A percentile compares a stretch with the other conserved stretches of the same genome.
Evolutionary conservation across 2,329 filamentous ascomycete species (phyloP).

Genomic region (Ceratocystis colombiana): DNA sequence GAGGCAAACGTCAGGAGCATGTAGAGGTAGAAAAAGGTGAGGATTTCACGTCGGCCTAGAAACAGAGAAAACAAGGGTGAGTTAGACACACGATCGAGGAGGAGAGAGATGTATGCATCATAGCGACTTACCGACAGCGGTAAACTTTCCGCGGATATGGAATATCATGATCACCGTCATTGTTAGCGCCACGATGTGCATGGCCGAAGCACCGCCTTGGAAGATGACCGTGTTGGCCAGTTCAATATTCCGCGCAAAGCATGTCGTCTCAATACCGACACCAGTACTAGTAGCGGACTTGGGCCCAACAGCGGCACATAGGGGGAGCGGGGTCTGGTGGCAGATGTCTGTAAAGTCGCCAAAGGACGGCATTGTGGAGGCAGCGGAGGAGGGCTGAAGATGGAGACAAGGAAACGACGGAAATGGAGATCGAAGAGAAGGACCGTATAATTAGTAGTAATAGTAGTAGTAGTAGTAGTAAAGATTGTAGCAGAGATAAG

Average conservation of each 20-base stretch:
- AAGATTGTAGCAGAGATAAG: background rate
- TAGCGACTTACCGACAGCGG: slow-evolving; percentile 67
- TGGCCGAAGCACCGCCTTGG: slow-evolving; percentile 77
- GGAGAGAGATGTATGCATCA: too few species aligned
- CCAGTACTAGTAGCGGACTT: slow-evolving; percentile 56
- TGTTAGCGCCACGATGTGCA: slow-evolving; percentile 78
- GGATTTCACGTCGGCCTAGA: slow-evolving; percentile 55
- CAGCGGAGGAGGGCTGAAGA: background rate
- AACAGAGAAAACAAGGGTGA: background rate
- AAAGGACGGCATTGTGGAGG: slow-evolving; percentile 59
- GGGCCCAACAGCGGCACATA: slow-evolving; percentile 77
- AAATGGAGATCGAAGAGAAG: background rate
- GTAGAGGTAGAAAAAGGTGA: slow-evolving; percentile 95
- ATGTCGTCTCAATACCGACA: slow-evolving; percentile 75
- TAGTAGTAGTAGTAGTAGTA: too few species aligned
- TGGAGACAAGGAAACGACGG: too few species aligned
- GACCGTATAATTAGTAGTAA: background rate
- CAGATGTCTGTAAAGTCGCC: slow-evolving; percentile 86
- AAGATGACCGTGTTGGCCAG: slow-evolving; percentile 98
- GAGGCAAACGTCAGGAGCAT: slow-evolving; percentile 82
- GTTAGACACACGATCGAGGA: background rate
- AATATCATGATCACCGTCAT: slow-evolving; percentile 98
- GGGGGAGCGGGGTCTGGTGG: slow-evolving; percentile 68
- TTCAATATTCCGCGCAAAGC: slow-evolving; percentile 91
- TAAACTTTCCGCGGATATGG: slow-evolving; percentile 95